Evolutionary conservation across 768 basidiomycete genomes (phyloP).

Genomic region (Piloderma croceum): DNA sequence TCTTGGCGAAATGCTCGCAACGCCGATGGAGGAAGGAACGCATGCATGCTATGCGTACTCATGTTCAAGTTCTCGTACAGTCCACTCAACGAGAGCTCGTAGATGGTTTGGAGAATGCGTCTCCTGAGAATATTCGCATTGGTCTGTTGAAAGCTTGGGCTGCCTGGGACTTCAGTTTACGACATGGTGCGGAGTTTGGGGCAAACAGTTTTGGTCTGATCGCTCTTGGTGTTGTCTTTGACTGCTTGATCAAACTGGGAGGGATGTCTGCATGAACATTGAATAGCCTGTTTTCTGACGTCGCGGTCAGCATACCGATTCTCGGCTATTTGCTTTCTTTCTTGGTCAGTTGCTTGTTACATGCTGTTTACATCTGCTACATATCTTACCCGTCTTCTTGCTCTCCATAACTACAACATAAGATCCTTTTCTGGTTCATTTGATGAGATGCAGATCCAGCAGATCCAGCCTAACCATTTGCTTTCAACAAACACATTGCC

Average conservation of each 20-base stretch:
- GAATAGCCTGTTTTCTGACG: no score
- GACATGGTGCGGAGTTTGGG: constrained; percentile 39
- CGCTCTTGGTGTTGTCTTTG: constrained; percentile 52
- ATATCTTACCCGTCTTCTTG: no score
- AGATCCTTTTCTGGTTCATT: no score
- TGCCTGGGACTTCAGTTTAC: constrained; percentile 55
- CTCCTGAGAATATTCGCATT: constrained; percentile 21
- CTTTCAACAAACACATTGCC: no score
- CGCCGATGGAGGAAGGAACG: constrained; percentile 54
- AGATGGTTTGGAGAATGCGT: constrained; percentile 13
- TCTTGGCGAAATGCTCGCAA: constrained; percentile 64
- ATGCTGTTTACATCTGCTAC: no score
- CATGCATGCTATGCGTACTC: constrained; percentile 56
- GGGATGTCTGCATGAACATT: no score
- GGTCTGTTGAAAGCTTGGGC: constrained; percentile 58
- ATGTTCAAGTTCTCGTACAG: constrained; percentile 45
- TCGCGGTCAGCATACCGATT: no score
- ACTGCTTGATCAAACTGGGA: constrained; percentile 47
- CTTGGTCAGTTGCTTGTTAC: no score
- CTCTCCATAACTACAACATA: no score
- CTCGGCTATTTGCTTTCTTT: no score
- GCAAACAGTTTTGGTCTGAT: constrained; percentile 66
- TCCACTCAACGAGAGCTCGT: constrained; percentile 40
- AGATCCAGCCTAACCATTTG: no score
- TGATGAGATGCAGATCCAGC: no score